These are phyloP conservation scores for Laetiporus sulphureus DNA, from an alignment of 1,284 basidiomycete genomes.

Conservation along the genomic window DNA sequence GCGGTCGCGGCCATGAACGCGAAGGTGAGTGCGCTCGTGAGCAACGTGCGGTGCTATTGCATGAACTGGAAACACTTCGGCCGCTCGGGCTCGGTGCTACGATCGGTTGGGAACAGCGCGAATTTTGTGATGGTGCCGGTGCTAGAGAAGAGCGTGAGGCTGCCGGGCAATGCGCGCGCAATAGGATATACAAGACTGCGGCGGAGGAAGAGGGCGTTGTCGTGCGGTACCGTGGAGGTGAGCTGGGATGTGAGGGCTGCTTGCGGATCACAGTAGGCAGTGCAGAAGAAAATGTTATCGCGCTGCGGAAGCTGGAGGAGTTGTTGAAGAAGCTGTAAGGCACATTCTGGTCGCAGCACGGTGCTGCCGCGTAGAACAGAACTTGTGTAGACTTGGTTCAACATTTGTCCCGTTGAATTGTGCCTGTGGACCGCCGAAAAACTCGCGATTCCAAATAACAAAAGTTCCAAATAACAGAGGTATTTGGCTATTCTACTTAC, in stretches of 20 bases:
- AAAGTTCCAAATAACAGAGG: too few relatives aligned
- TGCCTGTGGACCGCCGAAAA: too few relatives aligned
- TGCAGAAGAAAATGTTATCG: constrained; percentile 66
- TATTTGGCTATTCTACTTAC: too few relatives aligned
- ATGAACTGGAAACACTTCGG: constrained; percentile 36
- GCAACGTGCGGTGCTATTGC: constrained; percentile 52
- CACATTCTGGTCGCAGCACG: too few relatives aligned
- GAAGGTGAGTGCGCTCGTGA: constrained; percentile 57
- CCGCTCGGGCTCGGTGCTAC: constrained; percentile 60
- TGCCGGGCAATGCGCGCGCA: constrained; percentile 69
- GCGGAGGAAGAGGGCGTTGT: constrained; percentile 88
- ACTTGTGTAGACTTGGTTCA: too few relatives aligned
- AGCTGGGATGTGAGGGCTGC: constrained; percentile 85
- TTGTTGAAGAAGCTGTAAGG: constrained; percentile 36
- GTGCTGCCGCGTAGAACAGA: too few relatives aligned
- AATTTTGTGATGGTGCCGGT: constrained; percentile 91
- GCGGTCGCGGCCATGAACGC: constrained; percentile 65
- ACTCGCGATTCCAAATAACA: too few relatives aligned
- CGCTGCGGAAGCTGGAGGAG: constrained; percentile 41
- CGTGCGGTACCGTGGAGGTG: constrained; percentile 84
- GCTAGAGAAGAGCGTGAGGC: constrained; percentile 38
- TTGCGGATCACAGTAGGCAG: constrained; percentile 90
- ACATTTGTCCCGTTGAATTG: too few relatives aligned
- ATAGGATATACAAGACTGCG: constrained; percentile 73
- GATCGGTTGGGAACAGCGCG: constrained; percentile 82